Base-by-base conservation (phyloP, 2,329 filamentous ascomycete genomes). In the Ascochyta lentis region DNA sequence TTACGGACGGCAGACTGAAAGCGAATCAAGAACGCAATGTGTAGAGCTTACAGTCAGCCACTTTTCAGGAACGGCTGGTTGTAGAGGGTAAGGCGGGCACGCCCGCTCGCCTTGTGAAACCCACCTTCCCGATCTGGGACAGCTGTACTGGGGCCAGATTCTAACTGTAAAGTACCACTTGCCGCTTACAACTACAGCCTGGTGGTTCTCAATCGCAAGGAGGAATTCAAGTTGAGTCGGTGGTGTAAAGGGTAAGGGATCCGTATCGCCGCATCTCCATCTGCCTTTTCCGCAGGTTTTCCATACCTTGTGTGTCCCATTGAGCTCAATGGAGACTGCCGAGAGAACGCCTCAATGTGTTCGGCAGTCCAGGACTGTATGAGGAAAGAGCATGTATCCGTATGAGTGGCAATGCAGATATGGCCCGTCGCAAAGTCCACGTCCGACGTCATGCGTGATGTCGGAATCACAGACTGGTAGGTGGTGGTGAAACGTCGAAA, bases 111-210 rank as follows among this genome's bases (percentile, higher is more conserved):
- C 35, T 49, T 57, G 34, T 53, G 49, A 45, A 53, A 57, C 54
- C 39, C 37, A 57, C 54, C 54, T 57, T 52, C 54, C 54, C 35
- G 16, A 57, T 57, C 35, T 38, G 54, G 46, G 45, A 23, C 41
- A 44, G 19, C 46, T n/a, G 15, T 23, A 38, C 53, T 51, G 26
- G 47, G 53, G 53, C 45, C 42, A 38, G 8, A 26, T 24, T 31
- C 37, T 10, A 31, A 15, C 29, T 33, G 22, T 24, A 43, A 22
- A 46, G 23, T 46, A 42, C 47, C 29, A 42, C 29, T 55, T 55
- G 46, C 53, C 53, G 26, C 37, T 42, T 50, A 26, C 16, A 42
- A 46, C 34, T 22, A 23, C 10, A 40, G 34, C 15, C 45, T 22
- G 23, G 6, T 13, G 16, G 10, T 19, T 34, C 38, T 24, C 22